Base-by-base conservation (phyloP, 164 flowering plant genomes). In the Chimonanthus salicifolius region DNA sequence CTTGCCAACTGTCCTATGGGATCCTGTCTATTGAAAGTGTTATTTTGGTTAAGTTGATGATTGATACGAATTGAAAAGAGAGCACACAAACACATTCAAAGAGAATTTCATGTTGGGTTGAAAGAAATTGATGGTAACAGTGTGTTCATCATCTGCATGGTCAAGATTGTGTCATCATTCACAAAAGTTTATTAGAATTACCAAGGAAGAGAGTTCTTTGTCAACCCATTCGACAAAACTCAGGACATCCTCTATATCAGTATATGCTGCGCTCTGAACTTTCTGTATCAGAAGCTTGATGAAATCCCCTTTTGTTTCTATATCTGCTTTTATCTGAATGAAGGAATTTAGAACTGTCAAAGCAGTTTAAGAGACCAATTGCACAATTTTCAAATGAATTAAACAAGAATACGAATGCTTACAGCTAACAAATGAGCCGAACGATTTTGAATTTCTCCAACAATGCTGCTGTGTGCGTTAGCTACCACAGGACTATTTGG, bases 401-500 rank as follows among this genome's bases (percentile, higher is more conserved):
- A 8, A 67, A 13, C 33, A 20, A 67, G 49, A 6, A 45, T 6
- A 20, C 2, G 18, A 64, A 71, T 74, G 13, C 85, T 81, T 80
- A 90, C 92, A 71, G 92, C 92, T 75, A 90, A 62, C 67, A 86
- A 83, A 82, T 90, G 90, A 45, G 90, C 78, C 7, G 94, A 90
- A 67, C 92, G 91, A 70, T 85, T 90, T 72, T 87, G 91, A 77
- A 90, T 85, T 82, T 90, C 94, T 65, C 88, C 91, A 58, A 90
- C 92, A n/a, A 90, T 88, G 83, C 88, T 90, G 67, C 74, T 87
- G 51, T 90, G 94, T n/a, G 82, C 88, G 79, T 78, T 83, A 47
- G 6, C 75, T 63, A 63, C 76, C 13, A 70, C 71, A 44, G 75
- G 77, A 65, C 77, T 84, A 45, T 65, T 75, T 68, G 58, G 72